These are phyloP conservation scores for Furcasterigmium furcatum DNA, from an alignment of 2,329 filamentous ascomycete species.

Conservation along the genomic window DNA sequence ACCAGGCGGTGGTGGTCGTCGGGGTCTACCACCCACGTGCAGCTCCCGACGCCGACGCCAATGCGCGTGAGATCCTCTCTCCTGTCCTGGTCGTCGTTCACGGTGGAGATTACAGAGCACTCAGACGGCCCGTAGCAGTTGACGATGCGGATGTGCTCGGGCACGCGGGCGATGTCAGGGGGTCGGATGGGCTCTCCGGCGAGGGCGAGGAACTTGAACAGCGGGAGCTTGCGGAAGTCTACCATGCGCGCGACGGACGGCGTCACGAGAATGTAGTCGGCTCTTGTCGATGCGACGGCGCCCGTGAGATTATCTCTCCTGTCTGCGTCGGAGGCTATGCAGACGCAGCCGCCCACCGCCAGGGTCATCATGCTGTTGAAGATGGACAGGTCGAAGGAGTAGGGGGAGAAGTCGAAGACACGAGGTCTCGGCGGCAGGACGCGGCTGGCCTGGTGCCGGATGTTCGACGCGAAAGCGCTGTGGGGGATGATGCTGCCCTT, in stretches of 20 bases:
- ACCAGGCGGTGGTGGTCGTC: slow-evolving; percentile 17
- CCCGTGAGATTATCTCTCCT: slow-evolving; percentile 22
- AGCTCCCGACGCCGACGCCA: slow-evolving; percentile 3
- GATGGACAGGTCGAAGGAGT: slow-evolving; percentile 34
- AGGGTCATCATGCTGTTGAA: slow-evolving; percentile 32
- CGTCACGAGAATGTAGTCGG: slow-evolving; percentile 6
- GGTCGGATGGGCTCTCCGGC: slow-evolving; percentile 9
- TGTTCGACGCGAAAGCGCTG: neutral
- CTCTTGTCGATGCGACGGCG: slow-evolving; percentile 13
- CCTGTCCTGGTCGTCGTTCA: neutral
- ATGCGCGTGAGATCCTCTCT: neutral
- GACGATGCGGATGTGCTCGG: neutral
- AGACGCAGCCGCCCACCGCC: slow-evolving; percentile 30
- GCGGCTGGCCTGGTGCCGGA: neutral
- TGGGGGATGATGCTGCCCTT: slow-evolving; percentile 61
- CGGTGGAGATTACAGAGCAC: neutral
- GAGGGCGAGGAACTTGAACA: slow-evolving; percentile 6
- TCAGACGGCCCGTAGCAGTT: neutral
- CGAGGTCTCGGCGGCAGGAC: neutral
- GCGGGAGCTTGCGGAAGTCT: slow-evolving; percentile 3
- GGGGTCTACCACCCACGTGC: slow-evolving; percentile 21
- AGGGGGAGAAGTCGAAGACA: slow-evolving; percentile 17
- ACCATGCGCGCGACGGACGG: slow-evolving; percentile 8
- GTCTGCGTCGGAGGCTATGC: slow-evolving; percentile 31
- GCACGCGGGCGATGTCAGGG: slow-evolving; percentile 13